These are phyloP conservation scores for Orbilia quercus DNA, from an alignment of 2,329 filamentous ascomycete genomes.

Conservation along the genomic window DNA sequence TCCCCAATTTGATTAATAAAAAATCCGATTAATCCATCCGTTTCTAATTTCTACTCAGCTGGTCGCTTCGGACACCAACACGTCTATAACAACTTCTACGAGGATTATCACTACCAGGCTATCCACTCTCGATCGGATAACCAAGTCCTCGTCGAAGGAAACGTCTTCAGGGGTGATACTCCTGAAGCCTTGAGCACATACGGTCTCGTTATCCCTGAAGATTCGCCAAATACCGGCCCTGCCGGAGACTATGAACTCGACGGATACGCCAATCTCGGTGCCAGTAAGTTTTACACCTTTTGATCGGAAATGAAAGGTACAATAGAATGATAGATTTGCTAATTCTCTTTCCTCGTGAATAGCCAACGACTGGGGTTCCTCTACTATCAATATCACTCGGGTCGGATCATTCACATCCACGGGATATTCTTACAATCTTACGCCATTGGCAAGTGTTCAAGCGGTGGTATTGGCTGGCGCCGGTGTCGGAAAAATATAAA, in stretches of 20 bases:
- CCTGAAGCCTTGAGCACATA: constrained; percentile 68
- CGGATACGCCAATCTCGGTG: constrained; percentile 68
- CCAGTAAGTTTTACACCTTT: constrained; percentile 63
- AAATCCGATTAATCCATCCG: not conserved
- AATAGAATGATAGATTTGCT: not conserved
- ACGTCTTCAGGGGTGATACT: constrained; percentile 66
- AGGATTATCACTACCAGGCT: constrained; percentile 66
- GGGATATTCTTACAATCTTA: constrained; percentile 67
- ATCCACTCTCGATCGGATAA: constrained; percentile 67
- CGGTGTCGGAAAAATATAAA: constrained; percentile 65
- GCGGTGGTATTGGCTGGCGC: constrained; percentile 65
- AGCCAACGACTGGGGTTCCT: constrained; percentile 67
- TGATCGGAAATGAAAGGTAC: not conserved
- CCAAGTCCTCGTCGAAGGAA: constrained; percentile 67
- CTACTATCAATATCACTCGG: constrained; percentile 68
- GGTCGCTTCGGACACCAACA: constrained; percentile 68
- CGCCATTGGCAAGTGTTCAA: constrained; percentile 65
- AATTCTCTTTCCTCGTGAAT: not conserved
- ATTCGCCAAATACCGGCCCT: constrained; percentile 68
- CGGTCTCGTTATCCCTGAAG: constrained; percentile 69
- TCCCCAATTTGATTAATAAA: no score
- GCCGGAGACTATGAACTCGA: constrained; percentile 70
- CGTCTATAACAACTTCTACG: constrained; percentile 67
- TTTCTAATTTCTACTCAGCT: constrained; percentile 58
- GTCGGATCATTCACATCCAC: constrained; percentile 67